These are phyloP conservation scores for Raffaelea deltoideospora DNA, from an alignment of 2,329 filamentous ascomycete genomes.

Conservation along the genomic window DNA sequence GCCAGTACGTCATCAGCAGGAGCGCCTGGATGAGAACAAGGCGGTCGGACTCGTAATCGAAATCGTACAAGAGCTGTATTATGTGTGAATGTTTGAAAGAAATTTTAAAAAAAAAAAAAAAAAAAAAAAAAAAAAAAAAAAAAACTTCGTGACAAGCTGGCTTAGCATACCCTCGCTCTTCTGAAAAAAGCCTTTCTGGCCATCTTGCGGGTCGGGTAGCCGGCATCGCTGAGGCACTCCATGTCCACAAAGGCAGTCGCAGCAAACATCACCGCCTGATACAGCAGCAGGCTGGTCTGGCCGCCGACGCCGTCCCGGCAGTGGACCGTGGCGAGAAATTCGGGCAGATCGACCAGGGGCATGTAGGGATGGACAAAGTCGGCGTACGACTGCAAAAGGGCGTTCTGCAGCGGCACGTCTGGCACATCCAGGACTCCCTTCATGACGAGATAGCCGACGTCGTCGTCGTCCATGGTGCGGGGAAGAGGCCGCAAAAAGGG, in stretches of 20 bases:
- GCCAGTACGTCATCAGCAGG: constrained; percentile 92
- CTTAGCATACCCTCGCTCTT: constrained; percentile 57
- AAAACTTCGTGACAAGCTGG: no score
- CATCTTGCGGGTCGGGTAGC: constrained; percentile 62
- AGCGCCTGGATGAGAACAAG: constrained; percentile 79
- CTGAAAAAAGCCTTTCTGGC: constrained; percentile 82
- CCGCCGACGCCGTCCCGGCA: constrained; percentile 52
- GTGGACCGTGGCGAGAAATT: constrained; percentile 45
- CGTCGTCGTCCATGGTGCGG: constrained; percentile 59
- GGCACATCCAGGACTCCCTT: constrained; percentile 79
- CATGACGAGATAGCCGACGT: constrained; percentile 66
- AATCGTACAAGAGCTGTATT: constrained; percentile 71
- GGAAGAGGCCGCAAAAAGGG: constrained; percentile 69
- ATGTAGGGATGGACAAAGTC: constrained; percentile 91
- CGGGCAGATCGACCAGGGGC: constrained; percentile 62
- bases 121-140: no score
- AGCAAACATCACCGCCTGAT: constrained; percentile 91
- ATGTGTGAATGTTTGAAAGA: no score
- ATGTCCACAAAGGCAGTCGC: constrained; percentile 80
- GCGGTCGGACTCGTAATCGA: constrained; percentile 85
- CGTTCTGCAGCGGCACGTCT: constrained; percentile 53
- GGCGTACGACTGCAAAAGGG: constrained; percentile 66
- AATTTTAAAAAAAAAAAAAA: no score
- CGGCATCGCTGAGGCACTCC: constrained; percentile 57
- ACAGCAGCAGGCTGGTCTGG: constrained; percentile 70